These are phyloP conservation scores for Rhamnella rubrinervis DNA, from an alignment of 331 rosid genomes.

Conservation along the genomic window DNA sequence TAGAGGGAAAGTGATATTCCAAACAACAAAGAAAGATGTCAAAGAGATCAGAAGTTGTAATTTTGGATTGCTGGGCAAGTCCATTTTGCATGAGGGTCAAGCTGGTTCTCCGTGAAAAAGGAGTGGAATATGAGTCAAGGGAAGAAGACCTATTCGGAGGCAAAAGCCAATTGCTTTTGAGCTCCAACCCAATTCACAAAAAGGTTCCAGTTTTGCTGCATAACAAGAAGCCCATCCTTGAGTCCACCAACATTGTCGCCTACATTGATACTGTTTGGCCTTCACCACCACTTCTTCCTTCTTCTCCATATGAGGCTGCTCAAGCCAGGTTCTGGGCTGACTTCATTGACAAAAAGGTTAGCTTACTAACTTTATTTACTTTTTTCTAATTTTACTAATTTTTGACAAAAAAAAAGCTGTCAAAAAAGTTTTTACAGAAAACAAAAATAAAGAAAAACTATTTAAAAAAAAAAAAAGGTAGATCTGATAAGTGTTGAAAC, in stretches of 20 bases:
- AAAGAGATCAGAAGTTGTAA: constrained; percentile 32
- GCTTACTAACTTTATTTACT: background rate
- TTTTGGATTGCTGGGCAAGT: constrained; percentile 56
- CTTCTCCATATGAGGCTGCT: constrained; percentile 44
- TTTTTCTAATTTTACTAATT: background rate
- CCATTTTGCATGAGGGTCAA: constrained; percentile 61
- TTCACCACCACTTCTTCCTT: constrained; percentile 53
- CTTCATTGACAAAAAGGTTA: constrained; percentile 63
- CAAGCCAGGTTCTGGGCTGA: constrained; percentile 68
- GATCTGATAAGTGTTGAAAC: no score
- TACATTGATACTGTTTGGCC: constrained; percentile 65
- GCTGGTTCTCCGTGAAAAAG: constrained; percentile 59
- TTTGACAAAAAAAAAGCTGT: background rate
- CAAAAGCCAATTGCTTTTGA: constrained; percentile 59
- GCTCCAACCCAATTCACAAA: constrained; percentile 56
- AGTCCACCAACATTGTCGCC: constrained; percentile 42
- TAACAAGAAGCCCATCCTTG: constrained; percentile 43
- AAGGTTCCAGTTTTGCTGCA: constrained; percentile 64
- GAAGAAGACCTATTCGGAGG: constrained; percentile 64
- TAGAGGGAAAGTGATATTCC: background rate
- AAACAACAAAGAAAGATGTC: constrained; percentile 38
- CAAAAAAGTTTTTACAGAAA: no score
- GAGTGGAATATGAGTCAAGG: constrained; percentile 27
- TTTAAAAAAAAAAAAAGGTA: no score
- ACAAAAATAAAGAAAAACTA: no score